phyloP scores from a whole-genome alignment of 106 monocot genomes.

The Triglochin maritima region DNA sequence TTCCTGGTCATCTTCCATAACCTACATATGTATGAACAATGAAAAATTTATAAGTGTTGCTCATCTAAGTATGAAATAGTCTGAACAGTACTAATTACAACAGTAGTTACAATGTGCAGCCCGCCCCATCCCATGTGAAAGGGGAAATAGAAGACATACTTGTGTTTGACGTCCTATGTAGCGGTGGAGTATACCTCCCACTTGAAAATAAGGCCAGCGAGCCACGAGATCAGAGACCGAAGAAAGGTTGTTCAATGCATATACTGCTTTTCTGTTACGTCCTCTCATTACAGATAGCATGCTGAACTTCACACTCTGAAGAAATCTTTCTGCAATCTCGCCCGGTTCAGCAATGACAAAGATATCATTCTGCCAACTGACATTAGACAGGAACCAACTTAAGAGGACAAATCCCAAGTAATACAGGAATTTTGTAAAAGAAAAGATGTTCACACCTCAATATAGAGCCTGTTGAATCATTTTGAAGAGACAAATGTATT shows the following conservation, averaged over 20 bases:
- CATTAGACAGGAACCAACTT: neutral
- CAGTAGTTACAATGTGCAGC: neutral
- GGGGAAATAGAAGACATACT: conserved; percentile 22
- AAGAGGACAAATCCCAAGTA: conserved; percentile 2
- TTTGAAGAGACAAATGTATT: conserved; percentile 91
- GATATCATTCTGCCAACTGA: conserved; percentile 99
- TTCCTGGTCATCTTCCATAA: conserved; percentile 99
- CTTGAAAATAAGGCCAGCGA: conserved; percentile 60
- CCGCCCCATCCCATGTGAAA: neutral
- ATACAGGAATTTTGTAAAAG: neutral
- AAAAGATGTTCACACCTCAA: conserved; percentile 47
- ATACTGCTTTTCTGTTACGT: conserved; percentile 36
- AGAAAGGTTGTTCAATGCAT: conserved; percentile 41
- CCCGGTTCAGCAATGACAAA: conserved; percentile 98
- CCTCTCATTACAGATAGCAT: conserved; percentile 42
- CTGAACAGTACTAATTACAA: neutral
- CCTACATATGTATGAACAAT: conserved; percentile 25
- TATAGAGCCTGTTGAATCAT: conserved; percentile 86
- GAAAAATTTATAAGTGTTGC: neutral
- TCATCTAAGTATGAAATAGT: neutral
- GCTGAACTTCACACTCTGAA: conserved; percentile 67
- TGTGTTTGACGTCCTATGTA: conserved; percentile 98
- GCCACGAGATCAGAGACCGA: conserved; percentile 70
- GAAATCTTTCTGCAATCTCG: conserved; percentile 88
- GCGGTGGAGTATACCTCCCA: conserved; percentile 84